Base-by-base conservation (phyloP, 140 eudicot genomes). In the Erigeron philadelphicus region DNA sequence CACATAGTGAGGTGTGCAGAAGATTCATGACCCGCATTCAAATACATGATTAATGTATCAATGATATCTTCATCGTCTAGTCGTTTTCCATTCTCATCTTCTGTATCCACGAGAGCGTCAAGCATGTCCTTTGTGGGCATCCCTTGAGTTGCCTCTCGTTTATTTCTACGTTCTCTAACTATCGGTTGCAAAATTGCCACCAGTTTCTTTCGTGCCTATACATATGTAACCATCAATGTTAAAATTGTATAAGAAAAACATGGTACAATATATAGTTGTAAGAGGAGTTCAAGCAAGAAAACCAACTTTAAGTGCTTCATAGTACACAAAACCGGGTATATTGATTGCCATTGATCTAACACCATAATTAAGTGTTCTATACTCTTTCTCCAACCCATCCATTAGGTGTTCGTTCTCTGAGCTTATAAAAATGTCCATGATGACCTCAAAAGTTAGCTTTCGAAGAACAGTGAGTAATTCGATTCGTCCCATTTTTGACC, bases 21-120 rank as follows among this genome's bases (percentile, higher is more conserved):
- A 72, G 97, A 88, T 81, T 91, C 97, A 71, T 91, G 97, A 45
- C 97, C 96, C 9, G 95, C 96, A 38, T 88, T 89, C 40, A 89
- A 73, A 79, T 89, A 93, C 95, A 89, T 87, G 13, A 93, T 83
- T 53, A 94, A 63, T 7, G 87, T 64, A 82, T 94, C 97, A 3
- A 94, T 94, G 61, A 89, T 93, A 68, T 93, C 99, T 61, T 89
- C 97, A 46, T 93, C 99, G 6, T 55, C 83, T 53, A 93, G 77
- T 75, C 42, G 87, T 63, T 82, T 76, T 6, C 97, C 99, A 9
- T 89, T 81, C 19, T 89, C 98, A 52, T 93, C 99, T 59, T 73
- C 64, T 46, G 73, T 82, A 13, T 83, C 84, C 52, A 94, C 11
- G 15, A 94, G 84, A 41, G 80, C 81, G 69, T 94, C 97, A 78